Percentiles rank a stretch among this genome's conserved stretches.
Conservation (phyloP, 345 rosid species). For the Excoecaria agallocha region DNA sequence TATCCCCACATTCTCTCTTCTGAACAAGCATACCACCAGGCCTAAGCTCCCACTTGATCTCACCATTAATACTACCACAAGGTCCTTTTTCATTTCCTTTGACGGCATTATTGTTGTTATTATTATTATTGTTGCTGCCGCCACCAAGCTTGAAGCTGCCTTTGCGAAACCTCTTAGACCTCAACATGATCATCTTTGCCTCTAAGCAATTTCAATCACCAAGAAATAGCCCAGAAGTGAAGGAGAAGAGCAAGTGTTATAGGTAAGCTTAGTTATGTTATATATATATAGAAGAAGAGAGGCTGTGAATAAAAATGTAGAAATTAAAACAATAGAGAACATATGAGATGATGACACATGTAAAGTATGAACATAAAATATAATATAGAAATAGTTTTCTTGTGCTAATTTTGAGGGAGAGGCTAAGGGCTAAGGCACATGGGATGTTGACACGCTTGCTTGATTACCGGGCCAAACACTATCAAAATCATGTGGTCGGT, state of each 20-base stretch:
- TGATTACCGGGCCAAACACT: slow-evolving; percentile 43
- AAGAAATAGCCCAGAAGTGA: neutral
- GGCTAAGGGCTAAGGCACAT: slow-evolving; percentile 31
- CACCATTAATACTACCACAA: slow-evolving; percentile 31
- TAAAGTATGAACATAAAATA: slow-evolving; percentile 15
- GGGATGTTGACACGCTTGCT: slow-evolving; percentile 50
- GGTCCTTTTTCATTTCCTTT: slow-evolving; percentile 32
- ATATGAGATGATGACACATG: slow-evolving; percentile 24
- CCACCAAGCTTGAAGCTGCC: slow-evolving; percentile 53
- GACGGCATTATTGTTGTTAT: neutral
- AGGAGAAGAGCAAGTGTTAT: neutral
- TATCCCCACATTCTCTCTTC: slow-evolving; percentile 50
- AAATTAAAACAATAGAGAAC: neutral
- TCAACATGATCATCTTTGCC: slow-evolving; percentile 57
- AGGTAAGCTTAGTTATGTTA: slow-evolving; percentile 8
- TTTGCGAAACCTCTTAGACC: slow-evolving; percentile 64
- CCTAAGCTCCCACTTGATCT: slow-evolving; percentile 82
- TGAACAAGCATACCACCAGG: slow-evolving; percentile 98
- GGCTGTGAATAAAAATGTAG: neutral
- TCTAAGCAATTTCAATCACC: neutral
- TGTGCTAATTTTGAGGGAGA: slow-evolving; percentile 23
- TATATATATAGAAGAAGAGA: neutral
- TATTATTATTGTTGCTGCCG: slow-evolving; percentile 11
- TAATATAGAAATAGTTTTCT: too few relatives aligned
- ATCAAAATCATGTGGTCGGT: slow-evolving; percentile 30